Evolutionary conservation across 2,329 filamentous ascomycete species (phyloP).

Genomic region (Paecilomyces niveus): DNA sequence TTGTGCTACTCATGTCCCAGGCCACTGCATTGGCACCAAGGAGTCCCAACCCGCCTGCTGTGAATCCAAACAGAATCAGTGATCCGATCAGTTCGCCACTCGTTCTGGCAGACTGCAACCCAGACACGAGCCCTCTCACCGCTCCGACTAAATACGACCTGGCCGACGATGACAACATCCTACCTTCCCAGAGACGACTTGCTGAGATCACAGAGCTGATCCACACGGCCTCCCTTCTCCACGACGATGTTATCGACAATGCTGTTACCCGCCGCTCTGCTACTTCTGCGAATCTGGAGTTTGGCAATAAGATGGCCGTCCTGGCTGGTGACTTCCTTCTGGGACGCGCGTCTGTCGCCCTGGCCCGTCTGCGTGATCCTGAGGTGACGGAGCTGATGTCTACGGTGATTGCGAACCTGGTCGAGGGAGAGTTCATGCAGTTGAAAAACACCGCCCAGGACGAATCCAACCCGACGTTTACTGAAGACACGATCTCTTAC

Average conservation of each 20-base stretch:
- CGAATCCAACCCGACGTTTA: constrained; percentile 76
- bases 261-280: constrained; percentile 75
- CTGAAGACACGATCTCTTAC: constrained; percentile 81
- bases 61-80: constrained; percentile 43
- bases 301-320: constrained; percentile 99
- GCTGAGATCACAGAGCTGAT: constrained; percentile 97
- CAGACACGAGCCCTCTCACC: constrained; percentile 53
- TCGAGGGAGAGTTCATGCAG: constrained; percentile 99
- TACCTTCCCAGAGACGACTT: constrained; percentile 85
- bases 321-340: constrained; percentile 94
- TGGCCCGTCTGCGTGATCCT: constrained; percentile 81
- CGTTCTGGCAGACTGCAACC: constrained; percentile 76
- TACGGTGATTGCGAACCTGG: constrained; percentile 93
- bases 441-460: constrained; percentile 90
- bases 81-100: constrained; percentile 52
- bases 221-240: constrained; percentile 89
- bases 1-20: constrained; percentile 93
- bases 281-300: constrained; percentile 85
- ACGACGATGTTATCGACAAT: constrained; percentile 97
- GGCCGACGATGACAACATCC: constrained; percentile 53
- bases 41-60: constrained; percentile 35
- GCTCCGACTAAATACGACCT: constrained; percentile 33
- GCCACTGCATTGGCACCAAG: constrained; percentile 79
- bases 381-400: constrained; percentile 93
- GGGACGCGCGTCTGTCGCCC: constrained; percentile 83